Evolutionary conservation across 2,329 filamentous ascomycete species (phyloP).

Genomic region (Trichoderma sp.): DNA sequence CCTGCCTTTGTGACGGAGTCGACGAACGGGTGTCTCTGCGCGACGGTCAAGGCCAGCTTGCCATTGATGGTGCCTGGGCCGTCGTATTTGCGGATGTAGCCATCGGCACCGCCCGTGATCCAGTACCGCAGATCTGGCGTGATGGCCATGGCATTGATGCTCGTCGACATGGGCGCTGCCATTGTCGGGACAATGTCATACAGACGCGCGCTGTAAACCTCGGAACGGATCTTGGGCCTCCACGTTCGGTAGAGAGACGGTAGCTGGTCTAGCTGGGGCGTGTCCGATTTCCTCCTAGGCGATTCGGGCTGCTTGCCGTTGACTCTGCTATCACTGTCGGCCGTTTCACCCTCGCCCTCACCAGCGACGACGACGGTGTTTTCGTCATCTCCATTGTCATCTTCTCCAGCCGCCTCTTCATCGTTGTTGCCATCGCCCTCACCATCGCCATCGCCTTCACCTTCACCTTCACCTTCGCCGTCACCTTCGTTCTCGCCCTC

Average conservation of each 20-base stretch:
- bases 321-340: slow-evolving; percentile 19
- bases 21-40: slow-evolving; percentile 93
- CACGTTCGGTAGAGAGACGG: slow-evolving; percentile 24
- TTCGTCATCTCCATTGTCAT: slow-evolving; percentile 36
- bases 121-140: slow-evolving; percentile 95
- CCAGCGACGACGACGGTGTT: slow-evolving; percentile 29
- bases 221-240: slow-evolving; percentile 66
- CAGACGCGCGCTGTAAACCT: slow-evolving; percentile 72
- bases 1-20: slow-evolving; percentile 96
- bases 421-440: slow-evolving; percentile 37
- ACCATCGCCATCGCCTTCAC: slow-evolving; percentile 15
- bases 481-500: slow-evolving; percentile 43
- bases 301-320: slow-evolving; percentile 20
- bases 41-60: slow-evolving; percentile 88
- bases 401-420: slow-evolving; percentile 17
- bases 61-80: slow-evolving; percentile 93
- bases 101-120: slow-evolving; percentile 89
- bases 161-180: slow-evolving; percentile 91
- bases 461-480: slow-evolving; percentile 40
- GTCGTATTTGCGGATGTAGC: slow-evolving; percentile 96
- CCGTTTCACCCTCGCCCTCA: slow-evolving; percentile 27
- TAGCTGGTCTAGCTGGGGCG: slow-evolving; percentile 23
- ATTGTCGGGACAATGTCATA: slow-evolving; percentile 98
- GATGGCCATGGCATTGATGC: slow-evolving; percentile 86
- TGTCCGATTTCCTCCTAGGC: slow-evolving; percentile 28